Evolutionary conservation across 2,329 filamentous ascomycete species (phyloP).

Genomic region (Trichocomaceae sp.): DNA sequence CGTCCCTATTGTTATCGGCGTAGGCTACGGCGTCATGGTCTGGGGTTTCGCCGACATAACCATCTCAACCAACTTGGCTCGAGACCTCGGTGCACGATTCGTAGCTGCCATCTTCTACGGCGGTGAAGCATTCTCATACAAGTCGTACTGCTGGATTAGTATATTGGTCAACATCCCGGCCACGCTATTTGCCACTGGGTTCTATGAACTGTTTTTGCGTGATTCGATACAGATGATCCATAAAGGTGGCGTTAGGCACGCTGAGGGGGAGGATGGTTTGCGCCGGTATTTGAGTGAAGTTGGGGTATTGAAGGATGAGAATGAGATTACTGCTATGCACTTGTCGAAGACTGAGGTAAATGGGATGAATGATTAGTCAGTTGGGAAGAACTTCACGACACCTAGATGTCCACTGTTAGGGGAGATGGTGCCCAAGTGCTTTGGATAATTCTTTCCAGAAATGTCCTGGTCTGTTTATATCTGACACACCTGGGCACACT

Average conservation of each 20-base stretch:
- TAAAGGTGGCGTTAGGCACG: slow-evolving; percentile 45
- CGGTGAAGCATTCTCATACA: slow-evolving; percentile 43
- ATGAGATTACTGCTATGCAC: too few relatives aligned
- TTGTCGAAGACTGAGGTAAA: too few relatives aligned
- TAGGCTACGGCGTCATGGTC: slow-evolving; percentile 49
- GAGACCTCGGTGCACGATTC: slow-evolving; percentile 54
- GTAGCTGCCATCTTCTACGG: slow-evolving; percentile 56
- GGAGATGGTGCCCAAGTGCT: too few relatives aligned
- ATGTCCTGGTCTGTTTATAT: too few relatives aligned
- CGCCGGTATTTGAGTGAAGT: too few relatives aligned
- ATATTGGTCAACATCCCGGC: slow-evolving; percentile 54
- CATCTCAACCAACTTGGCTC: slow-evolving; percentile 52
- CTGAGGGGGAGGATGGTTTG: slow-evolving; percentile 49
- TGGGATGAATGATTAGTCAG: too few relatives aligned
- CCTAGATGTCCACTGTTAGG: too few relatives aligned
- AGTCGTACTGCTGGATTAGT: slow-evolving; percentile 46
- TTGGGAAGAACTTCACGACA: too few relatives aligned
- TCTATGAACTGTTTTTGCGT: slow-evolving; percentile 51
- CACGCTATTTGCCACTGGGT: slow-evolving; percentile 49
- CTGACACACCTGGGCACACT: too few relatives aligned
- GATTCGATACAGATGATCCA: slow-evolving; percentile 49
- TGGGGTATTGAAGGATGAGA: too few relatives aligned
- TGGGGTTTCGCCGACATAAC: slow-evolving; percentile 55
- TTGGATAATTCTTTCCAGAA: too few relatives aligned
- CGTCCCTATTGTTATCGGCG: slow-evolving; percentile 50